Base-by-base conservation (phyloP, 345 rosid species). In the Kandelia obovata region DNA sequence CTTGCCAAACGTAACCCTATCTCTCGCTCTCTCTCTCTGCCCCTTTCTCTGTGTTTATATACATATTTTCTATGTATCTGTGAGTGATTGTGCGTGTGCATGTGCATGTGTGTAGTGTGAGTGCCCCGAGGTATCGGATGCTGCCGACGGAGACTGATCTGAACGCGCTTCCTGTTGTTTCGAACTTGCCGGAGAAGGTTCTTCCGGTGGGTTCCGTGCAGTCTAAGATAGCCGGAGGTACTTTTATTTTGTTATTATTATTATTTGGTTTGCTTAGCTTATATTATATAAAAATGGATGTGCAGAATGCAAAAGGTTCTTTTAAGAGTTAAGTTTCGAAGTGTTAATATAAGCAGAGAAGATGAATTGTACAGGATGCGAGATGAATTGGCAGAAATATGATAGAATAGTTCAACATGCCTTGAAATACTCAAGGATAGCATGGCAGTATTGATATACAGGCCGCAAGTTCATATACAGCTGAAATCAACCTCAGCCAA, bases 61-160 rank as follows among this genome's bases (percentile, higher is more conserved):
- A 58, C 57, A 19, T 26, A 63, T 4, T 64, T 39, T 51, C 30
- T 61, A 61, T 23, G 34, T 28, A 53, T 49, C 47, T 23, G 17
- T 62, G 66, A 39, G 55, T 13, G 71, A 43, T 6, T 64, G 68
- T 75, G 37, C 9, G 67, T 39, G 21, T 5, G 67, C 34, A 16
- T 5, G 53, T 17, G 39, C 21, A 21, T 21, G 21, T 21, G 21
- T 67, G 73, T 71, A 93, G 98, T 32, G 89, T 85, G 61, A 79
- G 80, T 76, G 95, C 92, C 53, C 97, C 97, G 5, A 83, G 97
- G 70, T 94, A 91, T 52, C 88, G 83, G 66, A 78, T 82, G 86
- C 78, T 94, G 52, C 97, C 98, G 56, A 77, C 82, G 72, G 88
- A 89, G 86, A 93, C 97, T 3, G 98, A 93, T 81, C 87, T 94